phyloP scores from a whole-genome alignment of 495 filamentous ascomycete genomes.

The Peziza echinospora region DNA sequence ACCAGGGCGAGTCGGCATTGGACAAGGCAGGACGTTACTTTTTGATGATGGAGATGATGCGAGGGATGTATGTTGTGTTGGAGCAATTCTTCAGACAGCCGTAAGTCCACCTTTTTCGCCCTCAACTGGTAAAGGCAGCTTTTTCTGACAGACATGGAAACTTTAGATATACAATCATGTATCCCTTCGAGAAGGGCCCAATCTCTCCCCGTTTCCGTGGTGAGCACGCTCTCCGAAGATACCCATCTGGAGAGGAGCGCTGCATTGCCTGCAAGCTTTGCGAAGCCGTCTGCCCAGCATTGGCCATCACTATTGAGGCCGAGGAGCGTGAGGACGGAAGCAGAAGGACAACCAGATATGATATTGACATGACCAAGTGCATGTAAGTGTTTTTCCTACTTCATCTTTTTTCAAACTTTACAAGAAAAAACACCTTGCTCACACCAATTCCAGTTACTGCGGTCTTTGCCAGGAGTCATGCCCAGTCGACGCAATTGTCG shows the following conservation, averaged over 20 bases:
- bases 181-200: slow-evolving; percentile 96
- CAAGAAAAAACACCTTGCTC: no score
- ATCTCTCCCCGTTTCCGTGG: slow-evolving; percentile 95
- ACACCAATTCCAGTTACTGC: slow-evolving; percentile 57
- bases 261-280: slow-evolving; percentile 99
- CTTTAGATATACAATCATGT: slow-evolving; percentile 87
- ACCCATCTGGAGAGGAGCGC: slow-evolving; percentile 91
- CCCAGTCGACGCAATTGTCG: slow-evolving; percentile 94
- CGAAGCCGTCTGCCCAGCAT: slow-evolving; percentile 89
- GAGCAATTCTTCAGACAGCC: slow-evolving; percentile 97
- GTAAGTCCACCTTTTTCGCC: slow-evolving; percentile 39
- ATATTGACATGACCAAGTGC: slow-evolving; percentile 99
- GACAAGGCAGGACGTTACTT: slow-evolving; percentile 83
- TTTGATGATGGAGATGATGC: slow-evolving; percentile 78
- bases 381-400: slow-evolving; percentile 34
- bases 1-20: slow-evolving; percentile 52
- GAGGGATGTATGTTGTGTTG: slow-evolving; percentile 92
- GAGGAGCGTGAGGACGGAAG: slow-evolving; percentile 93
- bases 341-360: slow-evolving; percentile 84
- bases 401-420: no score
- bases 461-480: slow-evolving; percentile 98
- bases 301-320: slow-evolving; percentile 95
- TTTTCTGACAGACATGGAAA: no score
- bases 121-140: background rate
- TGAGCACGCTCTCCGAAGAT: slow-evolving; percentile 84